Conservation (phyloP, 805 yeast genomes). For the Saccharomycopsis babjevae region DNA sequence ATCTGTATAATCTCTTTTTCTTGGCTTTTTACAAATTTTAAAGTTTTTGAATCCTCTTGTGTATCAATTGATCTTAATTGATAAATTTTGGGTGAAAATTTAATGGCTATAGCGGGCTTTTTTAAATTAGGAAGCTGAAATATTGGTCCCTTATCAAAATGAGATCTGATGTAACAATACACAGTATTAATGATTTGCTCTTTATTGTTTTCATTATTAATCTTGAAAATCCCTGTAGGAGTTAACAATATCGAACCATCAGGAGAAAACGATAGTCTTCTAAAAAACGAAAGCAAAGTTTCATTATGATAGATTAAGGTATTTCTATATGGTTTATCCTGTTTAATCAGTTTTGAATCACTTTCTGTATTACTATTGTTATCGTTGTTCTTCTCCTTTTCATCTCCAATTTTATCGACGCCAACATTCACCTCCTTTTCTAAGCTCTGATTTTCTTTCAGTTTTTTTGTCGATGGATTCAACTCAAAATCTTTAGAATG, state of each 20-base stretch:
- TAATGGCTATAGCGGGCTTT: conserved; percentile 75
- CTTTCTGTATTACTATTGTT: conserved; percentile 16
- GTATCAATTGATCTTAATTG: conserved; percentile 22
- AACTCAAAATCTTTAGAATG: background rate
- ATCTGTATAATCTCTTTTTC: background rate
- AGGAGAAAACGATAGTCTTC: conserved; percentile 78
- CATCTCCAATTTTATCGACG: background rate
- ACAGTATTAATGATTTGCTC: conserved; percentile 52
- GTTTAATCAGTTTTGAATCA: conserved; percentile 16
- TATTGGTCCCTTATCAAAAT: conserved; percentile 59
- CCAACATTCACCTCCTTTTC: no score
- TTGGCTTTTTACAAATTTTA: background rate
- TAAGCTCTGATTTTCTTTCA: background rate
- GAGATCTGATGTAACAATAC: conserved; percentile 64
- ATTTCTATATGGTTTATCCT: background rate
- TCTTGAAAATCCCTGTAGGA: conserved; percentile 60
- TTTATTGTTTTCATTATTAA: conserved; percentile 25
- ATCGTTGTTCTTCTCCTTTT: background rate
- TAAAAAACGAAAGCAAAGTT: conserved; percentile 79
- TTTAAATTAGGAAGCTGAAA: conserved; percentile 70
- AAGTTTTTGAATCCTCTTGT: background rate
- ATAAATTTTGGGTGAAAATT: conserved; percentile 65
- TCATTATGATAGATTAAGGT: conserved; percentile 68
- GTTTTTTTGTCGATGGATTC: background rate
- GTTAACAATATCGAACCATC: conserved; percentile 77